Evolutionary conservation across 2,329 filamentous ascomycete genomes (phyloP).

Genomic region (Lasiodiplodia sp.): DNA sequence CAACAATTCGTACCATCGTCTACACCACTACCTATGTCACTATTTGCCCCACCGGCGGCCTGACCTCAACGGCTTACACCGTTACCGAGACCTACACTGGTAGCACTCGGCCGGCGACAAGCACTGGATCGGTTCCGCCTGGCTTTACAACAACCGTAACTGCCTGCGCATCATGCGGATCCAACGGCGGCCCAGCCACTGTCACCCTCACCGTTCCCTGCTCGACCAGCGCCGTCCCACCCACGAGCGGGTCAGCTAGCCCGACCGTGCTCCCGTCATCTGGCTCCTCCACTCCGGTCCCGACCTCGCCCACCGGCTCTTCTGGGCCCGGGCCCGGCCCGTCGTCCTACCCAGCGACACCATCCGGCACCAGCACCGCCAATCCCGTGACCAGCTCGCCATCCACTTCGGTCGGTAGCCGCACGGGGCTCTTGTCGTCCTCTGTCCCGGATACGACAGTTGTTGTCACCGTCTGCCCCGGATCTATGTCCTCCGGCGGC

Average conservation of each 20-base stretch:
- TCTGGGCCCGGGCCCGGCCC: neutral
- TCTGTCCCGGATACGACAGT: neutral
- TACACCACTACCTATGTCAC: slow-evolving; percentile 39
- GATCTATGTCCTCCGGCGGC: neutral
- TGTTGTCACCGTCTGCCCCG: slow-evolving; percentile 10
- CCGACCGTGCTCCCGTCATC: neutral
- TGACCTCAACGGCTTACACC: slow-evolving; percentile 39
- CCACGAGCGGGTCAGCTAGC: neutral
- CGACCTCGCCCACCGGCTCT: slow-evolving; percentile 2
- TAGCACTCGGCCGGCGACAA: slow-evolving; percentile 14
- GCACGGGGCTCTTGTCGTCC: neutral
- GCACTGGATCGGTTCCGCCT: slow-evolving; percentile 32
- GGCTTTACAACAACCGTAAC: slow-evolving; percentile 36
- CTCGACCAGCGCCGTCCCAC: slow-evolving; percentile 1
- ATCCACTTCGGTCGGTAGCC: neutral
- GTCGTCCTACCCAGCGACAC: neutral
- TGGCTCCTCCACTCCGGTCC: neutral
- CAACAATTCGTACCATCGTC: slow-evolving; percentile 32
- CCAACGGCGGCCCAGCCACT: slow-evolving; percentile 28
- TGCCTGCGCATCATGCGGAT: slow-evolving; percentile 33
- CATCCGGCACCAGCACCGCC: neutral
- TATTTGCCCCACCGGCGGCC: slow-evolving; percentile 37
- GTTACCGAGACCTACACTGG: slow-evolving; percentile 42
- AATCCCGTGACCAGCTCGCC: neutral
- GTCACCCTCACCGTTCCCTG: slow-evolving; percentile 34